Base-by-base conservation (phyloP, 2,329 filamentous ascomycete species). In the Paraphoma chrysanthemicola region DNA sequence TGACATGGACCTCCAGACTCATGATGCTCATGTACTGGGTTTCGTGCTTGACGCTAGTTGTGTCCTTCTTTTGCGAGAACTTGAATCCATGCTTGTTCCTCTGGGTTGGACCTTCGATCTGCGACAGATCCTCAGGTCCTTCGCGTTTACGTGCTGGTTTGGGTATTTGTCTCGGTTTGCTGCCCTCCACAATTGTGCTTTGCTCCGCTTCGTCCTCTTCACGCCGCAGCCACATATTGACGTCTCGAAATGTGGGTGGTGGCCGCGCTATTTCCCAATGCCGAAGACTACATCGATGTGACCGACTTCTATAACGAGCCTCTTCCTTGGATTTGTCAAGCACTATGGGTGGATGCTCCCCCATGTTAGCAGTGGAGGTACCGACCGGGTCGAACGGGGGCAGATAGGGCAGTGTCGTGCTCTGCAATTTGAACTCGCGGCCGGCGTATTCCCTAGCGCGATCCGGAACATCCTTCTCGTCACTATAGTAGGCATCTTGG, bases 11-110 rank as follows among this genome's bases (percentile, higher is more conserved):
- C 73, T 99, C 95, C 6, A 99, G 78, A 64, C 93, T 96, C 91
- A 99, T 93, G 16, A 90, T 92, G 65, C 91, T 97, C 95, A 99
- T 98, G 74, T 97, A 96, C 66, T 95, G 91, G 2, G 87, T 88
- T 74, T 96, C 92, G 63, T 94, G 91, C 68, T 92, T 86, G 16
- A 96, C 88, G 63, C 88, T 92, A 0, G 89, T 90, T 1, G 88
- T 88, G 63, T 88, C 86, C 59, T 85, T 83, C 70, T 88, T 91
- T 64, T 93, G 92, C 0, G 90, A 92, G 73, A 91, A 96, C 72
- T 93, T 95, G 80, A 93, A 94, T 0, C 90, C 92, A 71, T 94
- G 84, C 58, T 86, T 89, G 67, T 92, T 91, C 71, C 85, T 90
- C 50, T 94, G 93, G 0, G 94, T 97, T 0, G 93, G 88, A 0